Evolutionary conservation across 495 filamentous ascomycete species (phyloP).

Genomic region (Chaetomium tenue): DNA sequence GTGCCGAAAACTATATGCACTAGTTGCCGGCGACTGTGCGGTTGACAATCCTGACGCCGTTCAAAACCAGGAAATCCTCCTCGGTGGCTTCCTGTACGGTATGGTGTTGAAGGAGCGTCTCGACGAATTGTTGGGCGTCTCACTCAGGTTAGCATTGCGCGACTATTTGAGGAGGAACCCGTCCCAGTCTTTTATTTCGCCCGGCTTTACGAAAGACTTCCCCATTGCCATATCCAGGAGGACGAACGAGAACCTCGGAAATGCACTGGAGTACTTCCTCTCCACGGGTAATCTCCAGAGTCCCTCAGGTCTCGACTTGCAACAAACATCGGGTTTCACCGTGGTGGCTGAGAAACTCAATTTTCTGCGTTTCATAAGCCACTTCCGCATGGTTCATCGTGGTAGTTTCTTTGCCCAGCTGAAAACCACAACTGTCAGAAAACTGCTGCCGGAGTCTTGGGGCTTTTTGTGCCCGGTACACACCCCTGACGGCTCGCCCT

Average conservation of each 20-base stretch:
- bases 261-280: slow-evolving; percentile 86
- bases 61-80: slow-evolving; percentile 87
- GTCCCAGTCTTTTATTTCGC: slow-evolving; percentile 63
- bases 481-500: slow-evolving; percentile 93
- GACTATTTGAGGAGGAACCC: slow-evolving; percentile 70
- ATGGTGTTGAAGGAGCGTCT: slow-evolving; percentile 93
- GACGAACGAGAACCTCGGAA: slow-evolving; percentile 84
- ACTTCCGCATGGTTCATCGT: slow-evolving; percentile 98
- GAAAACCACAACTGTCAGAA: slow-evolving; percentile 95
- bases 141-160: slow-evolving; percentile 57
- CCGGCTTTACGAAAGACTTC: slow-evolving; percentile 75
- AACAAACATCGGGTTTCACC: slow-evolving; percentile 90
- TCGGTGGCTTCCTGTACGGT: slow-evolving; percentile 90
- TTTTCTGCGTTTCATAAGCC: slow-evolving; percentile 97
- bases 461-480: slow-evolving; percentile 96
- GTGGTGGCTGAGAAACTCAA: slow-evolving; percentile 99
- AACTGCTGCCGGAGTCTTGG: slow-evolving; percentile 95
- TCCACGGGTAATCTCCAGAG: slow-evolving; percentile 93
- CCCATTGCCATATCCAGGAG: slow-evolving; percentile 68
- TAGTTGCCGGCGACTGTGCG: slow-evolving; percentile 88
- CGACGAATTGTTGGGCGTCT: slow-evolving; percentile 76
- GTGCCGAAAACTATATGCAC: slow-evolving; percentile 88
- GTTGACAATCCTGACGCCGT: slow-evolving; percentile 95
- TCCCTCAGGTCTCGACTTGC: slow-evolving; percentile 86
- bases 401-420: slow-evolving; percentile 97